These are phyloP conservation scores for Solanum bulbocastanum DNA, from an alignment of 257 asterid genomes.

Conservation along the genomic window DNA sequence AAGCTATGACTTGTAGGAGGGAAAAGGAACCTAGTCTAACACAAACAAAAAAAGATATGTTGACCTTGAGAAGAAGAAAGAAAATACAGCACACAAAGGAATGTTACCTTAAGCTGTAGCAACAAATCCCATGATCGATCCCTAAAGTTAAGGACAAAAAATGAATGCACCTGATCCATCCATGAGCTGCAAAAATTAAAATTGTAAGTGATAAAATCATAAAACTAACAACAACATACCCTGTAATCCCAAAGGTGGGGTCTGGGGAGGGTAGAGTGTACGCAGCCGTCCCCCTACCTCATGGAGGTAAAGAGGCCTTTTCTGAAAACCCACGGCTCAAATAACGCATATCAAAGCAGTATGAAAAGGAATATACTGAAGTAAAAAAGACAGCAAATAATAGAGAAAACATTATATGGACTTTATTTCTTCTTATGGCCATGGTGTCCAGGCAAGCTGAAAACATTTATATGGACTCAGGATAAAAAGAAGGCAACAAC, in stretches of 20 bases:
- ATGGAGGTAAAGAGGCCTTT: neutral
- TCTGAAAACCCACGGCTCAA: neutral
- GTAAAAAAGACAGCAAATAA: neutral
- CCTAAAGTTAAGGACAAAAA: conserved; percentile 35
- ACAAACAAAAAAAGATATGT: neutral
- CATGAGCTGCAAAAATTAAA: conserved; percentile 47
- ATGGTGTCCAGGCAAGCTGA: neutral
- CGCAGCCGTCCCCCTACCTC: neutral
- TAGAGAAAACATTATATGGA: neutral
- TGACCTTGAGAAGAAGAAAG: neutral
- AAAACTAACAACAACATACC: neutral
- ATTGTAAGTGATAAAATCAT: conserved; percentile 3
- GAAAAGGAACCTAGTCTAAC: neutral
- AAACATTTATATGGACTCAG: neutral
- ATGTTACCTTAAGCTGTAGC: conserved; percentile 62
- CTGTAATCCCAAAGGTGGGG: neutral
- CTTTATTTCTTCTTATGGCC: neutral
- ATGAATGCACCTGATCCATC: conserved; percentile 58
- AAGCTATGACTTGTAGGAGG: neutral
- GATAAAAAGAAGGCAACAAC: neutral
- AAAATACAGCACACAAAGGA: neutral
- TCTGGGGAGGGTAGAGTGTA: neutral
- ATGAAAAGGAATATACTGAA: neutral
- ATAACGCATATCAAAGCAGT: neutral
- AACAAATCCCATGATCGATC: conserved; percentile 49